Evolutionary conservation across 2,329 filamentous ascomycete species (phyloP).

Genomic region (Tothia fuscella): DNA sequence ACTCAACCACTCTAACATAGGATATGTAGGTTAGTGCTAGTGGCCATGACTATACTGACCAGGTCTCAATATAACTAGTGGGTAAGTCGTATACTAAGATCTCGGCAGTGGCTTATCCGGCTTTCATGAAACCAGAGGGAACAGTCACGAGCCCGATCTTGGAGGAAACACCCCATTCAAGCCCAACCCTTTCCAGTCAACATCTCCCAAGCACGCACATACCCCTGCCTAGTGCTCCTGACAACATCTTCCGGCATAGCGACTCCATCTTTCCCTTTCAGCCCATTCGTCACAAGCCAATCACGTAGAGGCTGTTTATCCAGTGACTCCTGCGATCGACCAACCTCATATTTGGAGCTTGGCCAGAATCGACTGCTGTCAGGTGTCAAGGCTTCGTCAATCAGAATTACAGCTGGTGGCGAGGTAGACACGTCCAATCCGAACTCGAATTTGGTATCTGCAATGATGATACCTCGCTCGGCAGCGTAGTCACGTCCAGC

Average conservation of each 20-base stretch:
- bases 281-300: constrained; percentile 61
- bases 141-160: too few relatives aligned
- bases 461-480: constrained; percentile 61
- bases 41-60: too few relatives aligned
- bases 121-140: too few relatives aligned
- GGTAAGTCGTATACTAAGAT: too few relatives aligned
- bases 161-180: too few relatives aligned
- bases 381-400: constrained; percentile 79
- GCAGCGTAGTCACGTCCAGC: constrained; percentile 50
- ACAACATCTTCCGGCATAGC: constrained; percentile 61
- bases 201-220: constrained; percentile 62
- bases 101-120: too few relatives aligned
- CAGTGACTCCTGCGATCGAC: constrained; percentile 67
- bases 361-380: constrained; percentile 74
- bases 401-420: constrained; percentile 45
- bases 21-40: too few relatives aligned
- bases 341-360: constrained; percentile 56
- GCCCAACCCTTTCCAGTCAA: constrained; percentile 46
- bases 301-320: constrained; percentile 70
- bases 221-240: constrained; percentile 56
- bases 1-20: too few relatives aligned
- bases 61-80: too few relatives aligned
- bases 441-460: constrained; percentile 69
- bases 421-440: constrained; percentile 54
- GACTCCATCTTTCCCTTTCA: constrained; percentile 66